Base-by-base conservation (phyloP, 352 stramenopile genomes). In the Phytopythium kandeliae region DNA sequence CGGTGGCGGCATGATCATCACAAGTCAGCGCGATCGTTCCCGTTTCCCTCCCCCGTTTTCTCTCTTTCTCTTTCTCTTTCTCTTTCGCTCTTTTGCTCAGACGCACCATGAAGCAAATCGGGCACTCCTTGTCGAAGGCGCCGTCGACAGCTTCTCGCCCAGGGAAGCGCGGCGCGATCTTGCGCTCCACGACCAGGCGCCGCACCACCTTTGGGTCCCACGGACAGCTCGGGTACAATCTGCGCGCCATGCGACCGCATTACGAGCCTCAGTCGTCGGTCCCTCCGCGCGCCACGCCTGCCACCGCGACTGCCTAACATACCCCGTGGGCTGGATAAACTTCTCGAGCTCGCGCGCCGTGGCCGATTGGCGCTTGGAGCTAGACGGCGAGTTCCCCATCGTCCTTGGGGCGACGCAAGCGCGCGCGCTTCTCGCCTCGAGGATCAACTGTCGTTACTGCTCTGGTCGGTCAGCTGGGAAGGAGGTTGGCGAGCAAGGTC, bases 101-200 rank as follows among this genome's bases (percentile, higher is more conserved):
- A 41, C 43, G 34, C 34, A 78, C 72, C 79, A 92, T 86, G 35
- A 92, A 90, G 56, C 82, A 93, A 53, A 93, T 93, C 35, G 82
- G 82, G 47, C 82, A 93, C 44, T 93, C 82, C 30, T 87, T 68
- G 28, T 65, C 71, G 61, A 86, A 90, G 36, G 50, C 70, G 45
- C 64, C 75, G 38, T 91, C 79, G 43, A 77, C 74, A 4, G 49
- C 31, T 22, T 93, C 82, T 26, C 71, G 68, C 12, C 82, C 82
- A 1, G 62, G 69, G 63, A 90, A 86, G 5, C 82, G 73, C 15
- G 82, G 82, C 43, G 82, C 82, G 45, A 93, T 65, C 54, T 87
- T 88, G 47, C 73, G 71, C 47, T 89, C 76, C 10, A 86, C 22
- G 26, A 93, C 87, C 52, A 93, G 56, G 15, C 71, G 70, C 10